Evolutionary conservation across 345 rosid genomes (phyloP).

Genomic region (Physaria fendleri): DNA sequence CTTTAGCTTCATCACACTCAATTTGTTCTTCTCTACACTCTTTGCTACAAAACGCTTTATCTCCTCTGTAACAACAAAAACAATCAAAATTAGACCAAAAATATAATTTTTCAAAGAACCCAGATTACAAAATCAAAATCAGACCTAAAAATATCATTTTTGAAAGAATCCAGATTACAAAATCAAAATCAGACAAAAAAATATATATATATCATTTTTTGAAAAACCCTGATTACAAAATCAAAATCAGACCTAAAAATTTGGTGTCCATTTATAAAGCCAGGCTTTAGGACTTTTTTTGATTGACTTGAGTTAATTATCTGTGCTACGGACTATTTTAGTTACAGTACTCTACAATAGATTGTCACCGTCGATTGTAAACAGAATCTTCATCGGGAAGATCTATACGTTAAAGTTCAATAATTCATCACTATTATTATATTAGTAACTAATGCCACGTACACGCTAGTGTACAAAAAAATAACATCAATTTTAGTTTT

Average conservation of each 20-base stretch:
- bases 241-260: too few species aligned
- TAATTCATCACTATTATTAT: constrained; percentile 11
- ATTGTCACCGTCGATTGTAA: constrained; percentile 6
- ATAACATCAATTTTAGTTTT: too few species aligned
- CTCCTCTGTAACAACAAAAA: constrained; percentile 49
- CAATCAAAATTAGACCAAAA: not conserved
- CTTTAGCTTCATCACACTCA: constrained; percentile 60
- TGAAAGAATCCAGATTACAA: not conserved
- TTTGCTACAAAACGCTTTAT: constrained; percentile 75
- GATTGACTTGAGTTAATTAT: constrained; percentile 13
- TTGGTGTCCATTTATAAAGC: constrained; percentile 17
- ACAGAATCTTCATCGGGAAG: constrained; percentile 2
- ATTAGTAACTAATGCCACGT: too few species aligned
- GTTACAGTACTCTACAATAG: not conserved
- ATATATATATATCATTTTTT: too few species aligned
- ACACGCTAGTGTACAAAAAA: too few species aligned
- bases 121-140: constrained; percentile 10
- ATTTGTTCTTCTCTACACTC: constrained; percentile 86
- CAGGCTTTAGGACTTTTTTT: constrained; percentile 16
- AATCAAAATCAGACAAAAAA: too few species aligned
- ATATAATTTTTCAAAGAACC: not conserved
- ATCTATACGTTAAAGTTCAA: constrained; percentile 20
- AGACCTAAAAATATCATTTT: too few species aligned
- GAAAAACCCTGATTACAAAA: not conserved
- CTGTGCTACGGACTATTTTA: constrained; percentile 1